Evolutionary conservation across 83 land plant species (phyloP).

Genomic region (Picea engelmannii): DNA sequence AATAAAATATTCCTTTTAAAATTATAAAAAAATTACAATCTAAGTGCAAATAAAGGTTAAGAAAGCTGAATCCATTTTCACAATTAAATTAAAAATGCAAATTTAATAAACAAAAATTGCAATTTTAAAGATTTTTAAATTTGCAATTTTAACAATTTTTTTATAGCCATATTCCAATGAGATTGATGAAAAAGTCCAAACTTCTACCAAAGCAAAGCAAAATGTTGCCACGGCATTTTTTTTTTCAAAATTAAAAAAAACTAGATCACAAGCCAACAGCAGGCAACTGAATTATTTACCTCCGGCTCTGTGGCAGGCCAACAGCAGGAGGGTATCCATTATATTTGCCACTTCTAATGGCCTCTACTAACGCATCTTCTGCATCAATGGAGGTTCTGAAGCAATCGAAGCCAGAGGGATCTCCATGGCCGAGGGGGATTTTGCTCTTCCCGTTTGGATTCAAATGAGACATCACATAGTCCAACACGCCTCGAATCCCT

Average conservation of each 20-base stretch:
- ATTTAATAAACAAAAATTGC: too few species aligned
- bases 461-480: constrained; percentile 9
- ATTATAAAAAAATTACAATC: too few species aligned
- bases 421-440: constrained; percentile 34
- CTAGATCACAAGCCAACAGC: background rate
- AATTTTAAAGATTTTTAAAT: too few species aligned
- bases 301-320: constrained; percentile 72
- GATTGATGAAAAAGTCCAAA: too few species aligned
- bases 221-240: too few species aligned
- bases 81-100: too few species aligned
- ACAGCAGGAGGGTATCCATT: constrained; percentile 76
- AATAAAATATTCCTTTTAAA: too few species aligned
- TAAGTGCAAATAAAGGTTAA: too few species aligned
- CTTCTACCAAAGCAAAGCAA: too few species aligned
- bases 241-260: background rate
- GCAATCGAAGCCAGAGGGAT: constrained; percentile 65
- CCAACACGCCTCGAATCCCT: background rate
- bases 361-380: constrained; percentile 47
- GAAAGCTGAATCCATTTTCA: too few species aligned
- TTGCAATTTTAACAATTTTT: too few species aligned
- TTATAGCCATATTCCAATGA: too few species aligned
- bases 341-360: constrained; percentile 44
- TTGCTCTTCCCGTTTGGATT: background rate
- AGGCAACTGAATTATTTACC: constrained; percentile 25
- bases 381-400: constrained; percentile 46